Conservation (phyloP, 73 alveolate genomes). For the Blepharisma japonicum region DNA sequence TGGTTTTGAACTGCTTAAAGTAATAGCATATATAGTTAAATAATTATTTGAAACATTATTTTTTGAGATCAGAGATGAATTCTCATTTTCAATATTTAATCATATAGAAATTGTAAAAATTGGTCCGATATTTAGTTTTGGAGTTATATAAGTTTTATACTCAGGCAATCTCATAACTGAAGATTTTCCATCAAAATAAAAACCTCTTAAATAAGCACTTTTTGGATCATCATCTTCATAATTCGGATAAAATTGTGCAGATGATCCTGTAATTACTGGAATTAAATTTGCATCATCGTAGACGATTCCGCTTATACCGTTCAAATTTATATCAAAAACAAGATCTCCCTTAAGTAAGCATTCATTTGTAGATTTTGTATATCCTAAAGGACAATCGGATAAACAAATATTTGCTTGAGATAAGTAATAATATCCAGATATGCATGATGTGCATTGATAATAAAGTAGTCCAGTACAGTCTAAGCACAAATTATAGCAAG, state of each 20-base stretch:
- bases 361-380: neutral
- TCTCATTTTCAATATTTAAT: too few species aligned
- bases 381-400: neutral
- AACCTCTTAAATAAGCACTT: constrained; percentile 23
- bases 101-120: too few species aligned
- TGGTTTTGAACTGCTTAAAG: neutral
- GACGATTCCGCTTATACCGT: neutral
- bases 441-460: neutral
- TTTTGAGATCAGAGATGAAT: too few species aligned
- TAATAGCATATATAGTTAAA: too few species aligned
- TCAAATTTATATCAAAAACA: neutral
- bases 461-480: neutral
- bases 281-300: neutral
- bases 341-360: neutral
- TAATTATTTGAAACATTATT: too few species aligned
- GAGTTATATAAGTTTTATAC: too few species aligned
- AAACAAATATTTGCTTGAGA: neutral
- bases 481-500: neutral
- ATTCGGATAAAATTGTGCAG: neutral
- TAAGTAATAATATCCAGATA: neutral
- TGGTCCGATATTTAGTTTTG: too few species aligned
- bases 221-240: neutral
- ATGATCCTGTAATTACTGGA: constrained; percentile 5
- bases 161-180: neutral
- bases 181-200: constrained; percentile 16